Percentiles rank a stretch among this genome's conserved stretches.
Evolutionary conservation across 108 stramenopile species (phyloP).

Genomic region (Nitzschia sp.): DNA sequence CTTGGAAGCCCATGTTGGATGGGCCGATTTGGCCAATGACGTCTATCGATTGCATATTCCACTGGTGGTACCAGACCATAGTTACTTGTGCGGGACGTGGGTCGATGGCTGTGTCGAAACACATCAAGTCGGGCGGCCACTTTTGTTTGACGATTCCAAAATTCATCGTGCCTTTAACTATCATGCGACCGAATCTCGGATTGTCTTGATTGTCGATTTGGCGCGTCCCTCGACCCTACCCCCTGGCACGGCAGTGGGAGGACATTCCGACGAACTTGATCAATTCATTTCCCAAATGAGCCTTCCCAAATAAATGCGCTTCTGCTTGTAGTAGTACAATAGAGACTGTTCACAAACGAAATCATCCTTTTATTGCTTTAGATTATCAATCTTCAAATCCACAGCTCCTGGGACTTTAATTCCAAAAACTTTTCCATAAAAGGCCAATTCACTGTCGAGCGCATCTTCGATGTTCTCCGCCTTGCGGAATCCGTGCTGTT

Average conservation of each 20-base stretch:
- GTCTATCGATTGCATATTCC: constrained; percentile 93
- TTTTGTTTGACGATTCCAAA: constrained; percentile 96
- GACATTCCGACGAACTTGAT: constrained; percentile 93
- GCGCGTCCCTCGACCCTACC: constrained; percentile 79
- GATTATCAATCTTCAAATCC: constrained; percentile 57
- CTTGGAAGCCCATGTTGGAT: constrained; percentile 92
- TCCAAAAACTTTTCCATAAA: constrained; percentile 71
- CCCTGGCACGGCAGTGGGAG: constrained; percentile 83
- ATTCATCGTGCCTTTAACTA: constrained; percentile 94
- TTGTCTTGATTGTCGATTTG: constrained; percentile 94
- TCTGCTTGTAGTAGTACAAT: not conserved
- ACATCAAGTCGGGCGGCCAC: constrained; percentile 71
- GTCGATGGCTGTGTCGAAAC: constrained; percentile 93
- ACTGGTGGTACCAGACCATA: constrained; percentile 71
- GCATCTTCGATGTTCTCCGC: constrained; percentile 82
- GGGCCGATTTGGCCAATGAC: constrained; percentile 96
- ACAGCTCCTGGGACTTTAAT: constrained; percentile 59
- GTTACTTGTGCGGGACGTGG: constrained; percentile 88
- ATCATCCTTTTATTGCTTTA: constrained; percentile 23
- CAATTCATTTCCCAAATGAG: constrained; percentile 75
- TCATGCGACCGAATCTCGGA: constrained; percentile 55
- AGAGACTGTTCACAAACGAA: too few species aligned
- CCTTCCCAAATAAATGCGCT: constrained; percentile 18
- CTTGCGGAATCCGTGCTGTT: constrained; percentile 88
- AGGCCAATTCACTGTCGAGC: constrained; percentile 66